Base-by-base conservation (phyloP, 164 flowering plant species). In the Umbellularia californica region DNA sequence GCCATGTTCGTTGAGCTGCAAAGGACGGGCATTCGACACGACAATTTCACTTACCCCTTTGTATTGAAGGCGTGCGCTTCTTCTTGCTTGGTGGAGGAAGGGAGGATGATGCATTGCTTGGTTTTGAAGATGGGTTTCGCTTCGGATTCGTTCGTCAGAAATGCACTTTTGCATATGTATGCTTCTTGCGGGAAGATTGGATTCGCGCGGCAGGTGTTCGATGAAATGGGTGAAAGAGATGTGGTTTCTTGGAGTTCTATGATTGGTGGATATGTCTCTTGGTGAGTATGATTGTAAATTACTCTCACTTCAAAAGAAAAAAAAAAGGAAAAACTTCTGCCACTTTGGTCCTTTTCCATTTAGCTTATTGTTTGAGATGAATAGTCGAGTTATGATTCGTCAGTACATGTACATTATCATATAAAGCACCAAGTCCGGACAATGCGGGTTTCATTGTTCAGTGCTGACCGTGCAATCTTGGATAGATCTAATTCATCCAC, bases 241-340 rank as follows among this genome's bases (percentile, higher is more conserved):
- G 86, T 86, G 33, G 89, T 82, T 70, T 84, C 92, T 64, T 90
- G 94, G 94, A 88, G 87, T 62, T 85, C 92, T 35, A 80, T 90
- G 89, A 81, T 87, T 71, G 89, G 85, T 1, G 89, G 81, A 58
- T 88, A 80, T 63, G 84, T 82, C 74, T 74, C 83, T 64, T 84
- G 90, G 87, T 86, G 81, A 27, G 70, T 65, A 27, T 58, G 72
- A 11, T 20, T 19, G 12, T 58, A 4, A 58, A 12, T 30, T 14
- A 13, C 65, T 41, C 47, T 41, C 47, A 41, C 47, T 41, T 13
- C 3, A 55, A 55, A 1, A 13, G 3, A 33, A 24, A 24, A 55
- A 55, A 30, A 30, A 30, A 30, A n/a, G n/a, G n/a, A 30, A 30
- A 3, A 30, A 30, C 14, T 52, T 3, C 60, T 17, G 60, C 19